Evolutionary conservation across 345 rosid species (phyloP).

Genomic region (Camelina laxa): DNA sequence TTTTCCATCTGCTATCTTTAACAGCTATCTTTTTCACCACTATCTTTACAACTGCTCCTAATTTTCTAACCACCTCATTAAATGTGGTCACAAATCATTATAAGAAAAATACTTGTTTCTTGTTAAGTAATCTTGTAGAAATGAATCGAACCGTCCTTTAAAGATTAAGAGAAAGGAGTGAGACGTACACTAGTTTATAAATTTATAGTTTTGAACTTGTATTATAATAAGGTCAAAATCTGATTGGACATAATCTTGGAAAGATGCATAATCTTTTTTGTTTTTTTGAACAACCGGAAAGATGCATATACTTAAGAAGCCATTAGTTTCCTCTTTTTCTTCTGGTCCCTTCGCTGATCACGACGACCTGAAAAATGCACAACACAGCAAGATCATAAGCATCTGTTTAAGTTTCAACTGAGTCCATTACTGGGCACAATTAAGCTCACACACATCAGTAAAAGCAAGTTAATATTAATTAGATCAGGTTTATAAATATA

Average conservation of each 20-base stretch:
- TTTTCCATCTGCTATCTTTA: too few species aligned
- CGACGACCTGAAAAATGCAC: slow-evolving; percentile 60
- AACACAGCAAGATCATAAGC: slow-evolving; percentile 30
- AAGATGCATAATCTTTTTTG: neutral
- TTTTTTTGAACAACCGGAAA: too few species aligned
- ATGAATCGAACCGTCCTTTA: too few species aligned
- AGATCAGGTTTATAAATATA: neutral
- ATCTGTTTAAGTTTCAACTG: slow-evolving; percentile 2
- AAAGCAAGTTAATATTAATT: neutral
- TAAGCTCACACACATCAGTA: neutral
- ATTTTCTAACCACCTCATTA: too few species aligned
- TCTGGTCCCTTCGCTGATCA: slow-evolving; percentile 77
- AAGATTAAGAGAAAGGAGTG: too few species aligned
- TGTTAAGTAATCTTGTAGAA: neutral
- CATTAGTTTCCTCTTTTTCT: slow-evolving; percentile 47
- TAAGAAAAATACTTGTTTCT: neutral
- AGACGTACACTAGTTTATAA: too few species aligned
- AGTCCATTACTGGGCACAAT: neutral
- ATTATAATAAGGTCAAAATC: slow-evolving; percentile 17
- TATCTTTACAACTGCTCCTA: too few species aligned
- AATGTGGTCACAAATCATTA: too few species aligned
- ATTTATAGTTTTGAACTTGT: too few species aligned
- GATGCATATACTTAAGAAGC: slow-evolving; percentile 29
- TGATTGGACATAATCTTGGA: neutral
- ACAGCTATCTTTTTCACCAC: too few species aligned